Evolutionary conservation across 768 basidiomycete species (phyloP), one percentile per base, ranked within the genome.

Genomic region (Auricularia sp.): DNA sequence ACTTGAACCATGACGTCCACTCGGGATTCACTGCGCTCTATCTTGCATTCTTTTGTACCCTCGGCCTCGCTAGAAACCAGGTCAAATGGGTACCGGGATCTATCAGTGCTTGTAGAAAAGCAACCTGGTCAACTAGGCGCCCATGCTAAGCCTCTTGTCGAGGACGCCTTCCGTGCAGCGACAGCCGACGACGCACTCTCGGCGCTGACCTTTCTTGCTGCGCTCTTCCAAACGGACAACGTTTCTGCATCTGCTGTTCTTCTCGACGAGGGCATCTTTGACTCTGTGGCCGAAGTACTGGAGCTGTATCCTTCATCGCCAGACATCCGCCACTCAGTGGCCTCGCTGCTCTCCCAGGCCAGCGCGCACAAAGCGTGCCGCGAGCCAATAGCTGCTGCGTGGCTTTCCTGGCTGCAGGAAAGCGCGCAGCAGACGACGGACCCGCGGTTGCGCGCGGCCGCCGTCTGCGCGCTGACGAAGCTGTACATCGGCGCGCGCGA

Each of bases 221-320:
- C 90, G 0, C 77, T 95, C 21, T 91, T 93, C 70, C 90, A 93
- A 71, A 84, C 93, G n/a, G 90, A 92, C 68, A 81, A 85, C 74
- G 76, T 80, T 62, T 77, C 84, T 1, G 92, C 90, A 10, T 78
- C 85, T 10, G 68, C 78, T 29, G 84, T 95, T 62, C 85, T 93
- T 64, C 73, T 76, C 43, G 77, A 80, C 61, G 87, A 90, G 65
- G 86, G 84, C 3, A 72, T 87, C 16, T 68, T 87, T 36, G 85
- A 88, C 44, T 80, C 81, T 56, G 74, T 93, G 62, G 79, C 84
- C 71, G 91, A 93, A 70, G 80, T 81, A 14, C 80, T 87, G 33
- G 92, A 95, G 66, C 74, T 90, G n/a, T 77, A 76, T 56, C 77
- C 83, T 2, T 79, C 80, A 3, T 78, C 81, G 3, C 68, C 76